A percentile compares a stretch with the other conserved stretches of the same genome.
Conservation (phyloP, 495 filamentous ascomycete genomes). For the Lepraria neglecta region DNA sequence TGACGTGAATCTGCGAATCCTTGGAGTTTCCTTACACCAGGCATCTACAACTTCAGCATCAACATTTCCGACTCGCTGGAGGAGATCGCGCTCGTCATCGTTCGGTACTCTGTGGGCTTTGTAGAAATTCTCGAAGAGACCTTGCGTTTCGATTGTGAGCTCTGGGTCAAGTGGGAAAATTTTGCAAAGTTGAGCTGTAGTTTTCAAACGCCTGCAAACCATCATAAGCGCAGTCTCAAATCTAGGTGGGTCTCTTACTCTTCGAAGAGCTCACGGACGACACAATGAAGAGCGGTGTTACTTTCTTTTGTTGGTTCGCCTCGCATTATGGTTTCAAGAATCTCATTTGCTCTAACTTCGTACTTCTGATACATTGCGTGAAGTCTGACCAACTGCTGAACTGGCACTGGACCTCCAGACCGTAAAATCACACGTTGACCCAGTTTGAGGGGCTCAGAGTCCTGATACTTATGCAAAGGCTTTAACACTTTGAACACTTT, state of each 20-base stretch:
- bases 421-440: conserved; percentile 8
- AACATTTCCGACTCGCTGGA: not conserved
- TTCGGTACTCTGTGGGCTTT: not conserved
- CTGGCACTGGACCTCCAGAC: not conserved
- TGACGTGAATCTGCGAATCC: not conserved
- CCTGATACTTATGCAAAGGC: not conserved
- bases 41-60: not conserved
- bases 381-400: conserved; percentile 1
- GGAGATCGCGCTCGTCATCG: not conserved
- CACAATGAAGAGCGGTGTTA: not conserved
- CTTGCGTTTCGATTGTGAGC: not conserved
- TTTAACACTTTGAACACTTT: too few species aligned
- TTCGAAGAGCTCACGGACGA: not conserved
- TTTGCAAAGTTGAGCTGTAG: not conserved
- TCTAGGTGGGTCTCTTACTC: conserved; percentile 5
- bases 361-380: conserved; percentile 10
- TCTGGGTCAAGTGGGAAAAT: not conserved
- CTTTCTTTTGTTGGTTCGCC: not conserved
- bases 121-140: conserved; percentile 12
- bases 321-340: not conserved
- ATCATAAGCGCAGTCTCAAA: not conserved
- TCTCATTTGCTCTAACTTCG: not conserved
- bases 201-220: not conserved
- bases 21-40: conserved; percentile 2
- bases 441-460: conserved; percentile 9